Conservation (phyloP, 2,329 filamentous ascomycete genomes). For the Ophiocordyceps camponoti-saundersi region DNA sequence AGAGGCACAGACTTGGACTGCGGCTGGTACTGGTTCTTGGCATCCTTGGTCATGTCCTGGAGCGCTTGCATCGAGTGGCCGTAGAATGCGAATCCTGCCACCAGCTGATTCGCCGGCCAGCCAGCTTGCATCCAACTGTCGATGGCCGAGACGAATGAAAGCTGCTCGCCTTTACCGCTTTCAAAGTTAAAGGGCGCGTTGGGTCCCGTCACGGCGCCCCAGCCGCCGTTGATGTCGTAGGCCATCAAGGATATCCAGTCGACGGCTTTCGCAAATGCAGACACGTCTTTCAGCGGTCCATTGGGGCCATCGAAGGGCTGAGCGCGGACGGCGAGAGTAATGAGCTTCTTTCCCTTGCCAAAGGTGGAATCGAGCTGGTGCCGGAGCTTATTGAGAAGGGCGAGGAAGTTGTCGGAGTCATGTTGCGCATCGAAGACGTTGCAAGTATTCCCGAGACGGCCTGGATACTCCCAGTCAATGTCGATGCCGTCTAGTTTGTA, state of each 20-base stretch:
- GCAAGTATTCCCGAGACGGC: not conserved
- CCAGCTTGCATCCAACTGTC: constrained; percentile 2
- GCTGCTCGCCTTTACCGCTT: constrained; percentile 1
- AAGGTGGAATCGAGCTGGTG: not conserved
- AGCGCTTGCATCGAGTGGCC: not conserved
- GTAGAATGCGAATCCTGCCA: constrained; percentile 3
- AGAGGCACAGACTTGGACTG: not conserved
- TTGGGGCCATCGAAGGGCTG: not conserved
- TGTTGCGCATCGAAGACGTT: not conserved
- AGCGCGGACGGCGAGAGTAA: not conserved
- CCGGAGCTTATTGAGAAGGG: not conserved
- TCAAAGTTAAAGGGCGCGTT: constrained; percentile 3
- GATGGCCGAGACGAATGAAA: constrained; percentile 2
- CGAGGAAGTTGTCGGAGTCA: not conserved
- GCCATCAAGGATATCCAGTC: constrained; percentile 1
- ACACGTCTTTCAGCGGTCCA: not conserved
- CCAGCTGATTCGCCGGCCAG: constrained; percentile 3
- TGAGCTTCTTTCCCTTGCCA: not conserved
- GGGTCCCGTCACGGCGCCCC: constrained; percentile 1
- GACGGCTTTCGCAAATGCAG: not conserved
- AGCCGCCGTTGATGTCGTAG: constrained; percentile 4
- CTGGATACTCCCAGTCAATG: not conserved
- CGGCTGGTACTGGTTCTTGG: constrained; percentile 1
- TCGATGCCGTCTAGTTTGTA: not conserved
- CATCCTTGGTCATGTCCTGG: constrained; percentile 1